phyloP scores from a whole-genome alignment of 352 stramenopile species.

The Blastocystis sp. region DNA sequence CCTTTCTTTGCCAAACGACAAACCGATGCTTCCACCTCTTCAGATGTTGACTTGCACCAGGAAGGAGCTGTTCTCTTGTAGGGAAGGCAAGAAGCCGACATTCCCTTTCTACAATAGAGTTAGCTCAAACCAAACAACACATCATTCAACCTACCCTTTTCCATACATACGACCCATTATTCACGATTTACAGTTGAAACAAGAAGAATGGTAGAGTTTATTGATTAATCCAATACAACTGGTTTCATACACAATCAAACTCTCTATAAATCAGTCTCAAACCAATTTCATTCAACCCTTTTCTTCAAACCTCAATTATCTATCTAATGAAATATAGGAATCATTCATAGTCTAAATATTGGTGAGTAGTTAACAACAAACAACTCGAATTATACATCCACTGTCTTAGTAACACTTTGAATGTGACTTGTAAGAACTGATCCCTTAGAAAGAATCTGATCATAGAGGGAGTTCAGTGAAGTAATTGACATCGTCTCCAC shows the following conservation, averaged over 20 bases:
- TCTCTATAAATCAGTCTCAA: background rate
- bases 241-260: background rate
- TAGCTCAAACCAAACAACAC: background rate
- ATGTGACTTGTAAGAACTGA: conserved; percentile 34
- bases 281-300: too few relatives aligned
- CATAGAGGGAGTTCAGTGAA: conserved; percentile 16
- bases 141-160: conserved; percentile 33
- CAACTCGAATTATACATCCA: conserved; percentile 39
- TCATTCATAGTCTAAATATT: too few relatives aligned
- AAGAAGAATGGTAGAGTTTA: background rate
- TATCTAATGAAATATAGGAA: too few relatives aligned
- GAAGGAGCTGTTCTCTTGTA: conserved; percentile 97
- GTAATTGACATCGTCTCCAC: conserved; percentile 33
- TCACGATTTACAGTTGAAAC: background rate
- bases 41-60: conserved; percentile 90
- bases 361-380: too few relatives aligned
- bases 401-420: conserved; percentile 18
- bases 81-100: conserved; percentile 92
- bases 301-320: too few relatives aligned
- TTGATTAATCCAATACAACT: background rate
- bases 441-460: conserved; percentile 38
- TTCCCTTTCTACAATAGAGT: conserved; percentile 80
- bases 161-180: conserved; percentile 62
- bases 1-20: conserved; percentile 99
- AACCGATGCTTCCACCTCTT: conserved; percentile 94